Conservation (phyloP, 768 basidiomycete species). For the Serendipita vermifera region DNA sequence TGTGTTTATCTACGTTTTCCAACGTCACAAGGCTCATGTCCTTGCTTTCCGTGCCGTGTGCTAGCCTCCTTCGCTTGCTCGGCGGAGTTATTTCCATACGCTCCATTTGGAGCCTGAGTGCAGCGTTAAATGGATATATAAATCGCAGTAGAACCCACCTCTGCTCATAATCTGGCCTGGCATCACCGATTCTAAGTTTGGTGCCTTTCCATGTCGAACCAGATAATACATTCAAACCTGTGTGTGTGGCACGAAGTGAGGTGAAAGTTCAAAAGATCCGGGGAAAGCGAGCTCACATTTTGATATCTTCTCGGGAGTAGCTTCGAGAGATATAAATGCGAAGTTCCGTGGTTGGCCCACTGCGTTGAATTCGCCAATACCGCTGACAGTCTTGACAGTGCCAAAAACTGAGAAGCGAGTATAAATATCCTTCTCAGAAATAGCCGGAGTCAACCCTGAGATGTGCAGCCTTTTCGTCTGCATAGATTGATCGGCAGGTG, state of each 20-base stretch:
- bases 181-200: slow-evolving; percentile 69
- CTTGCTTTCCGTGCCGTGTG: slow-evolving; percentile 30
- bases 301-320: slow-evolving; percentile 42
- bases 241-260: neutral
- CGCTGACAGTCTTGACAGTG: slow-evolving; percentile 52
- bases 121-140: neutral
- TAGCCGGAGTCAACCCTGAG: slow-evolving; percentile 58
- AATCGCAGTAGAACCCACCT: slow-evolving; percentile 30
- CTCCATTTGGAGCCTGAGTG: slow-evolving; percentile 19
- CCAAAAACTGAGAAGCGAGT: slow-evolving; percentile 53
- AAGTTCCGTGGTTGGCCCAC: slow-evolving; percentile 58
- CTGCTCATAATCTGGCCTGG: slow-evolving; percentile 59
- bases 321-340: slow-evolving; percentile 60
- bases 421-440: slow-evolving; percentile 44
- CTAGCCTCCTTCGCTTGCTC: slow-evolving; percentile 13
- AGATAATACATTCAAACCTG: slow-evolving; percentile 63
- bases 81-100: slow-evolving; percentile 20
- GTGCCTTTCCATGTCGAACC: slow-evolving; percentile 84
- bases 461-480: slow-evolving; percentile 40
- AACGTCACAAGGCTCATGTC: slow-evolving; percentile 57
- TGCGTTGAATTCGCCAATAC: slow-evolving; percentile 50
- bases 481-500: neutral
- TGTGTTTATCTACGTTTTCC: slow-evolving; percentile 37
- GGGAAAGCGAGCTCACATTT: slow-evolving; percentile 40
- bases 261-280: neutral